Evolutionary conservation across 768 basidiomycete genomes (phyloP), one percentile per base, ranked within the genome.

Genomic region (Paxillus involutus): DNA sequence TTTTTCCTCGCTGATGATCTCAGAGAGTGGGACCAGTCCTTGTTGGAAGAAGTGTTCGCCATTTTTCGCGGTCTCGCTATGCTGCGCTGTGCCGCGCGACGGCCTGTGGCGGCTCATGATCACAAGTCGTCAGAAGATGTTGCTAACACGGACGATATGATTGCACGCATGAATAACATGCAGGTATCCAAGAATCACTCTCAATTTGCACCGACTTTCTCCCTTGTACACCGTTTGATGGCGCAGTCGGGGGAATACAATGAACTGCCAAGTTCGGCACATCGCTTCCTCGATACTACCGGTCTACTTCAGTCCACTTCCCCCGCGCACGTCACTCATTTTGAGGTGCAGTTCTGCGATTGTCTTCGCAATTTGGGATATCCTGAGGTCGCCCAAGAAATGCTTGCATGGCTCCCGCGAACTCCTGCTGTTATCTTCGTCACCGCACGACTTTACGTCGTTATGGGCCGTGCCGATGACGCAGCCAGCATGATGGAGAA

Each of bases 41-140:
- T 89, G 26, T 68, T 89, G 44, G 84, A 82, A 9, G 88, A 91
- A 64, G 80, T 90, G 21, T 86, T 92, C 67, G 87, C 88, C 8
- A 83, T 91, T 26, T 91, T 88, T 60, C 80, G 89, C n/a, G 88
- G 88, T 13, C 72, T 89, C 21, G 83, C 86, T 21, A 86, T 89
- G 76, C 73, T 91, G 17, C 86, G 83, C 26, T 80, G 78, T 53
- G 74, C 85, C 44, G 72, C 78, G 14, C 75, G 76, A 45, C 88
- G 86, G 62, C 83, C 87, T 48, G 79, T 79, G n/a, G 74, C 70
- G 3, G 73, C 77, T 39, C 53, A 62, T 41, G 75, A 67, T 45
- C 66, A 71, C 51, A 63, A 62, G 24, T 70, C 67, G 32, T 68
- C 63, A 16, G 59, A 69, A 16, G 66, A 70, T 14, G 59, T 72